Percentiles rank a stretch among this genome's conserved stretches.
Evolutionary conservation across 2,329 filamentous ascomycete species (phyloP).

Genomic region (Aspergillus candidus): DNA sequence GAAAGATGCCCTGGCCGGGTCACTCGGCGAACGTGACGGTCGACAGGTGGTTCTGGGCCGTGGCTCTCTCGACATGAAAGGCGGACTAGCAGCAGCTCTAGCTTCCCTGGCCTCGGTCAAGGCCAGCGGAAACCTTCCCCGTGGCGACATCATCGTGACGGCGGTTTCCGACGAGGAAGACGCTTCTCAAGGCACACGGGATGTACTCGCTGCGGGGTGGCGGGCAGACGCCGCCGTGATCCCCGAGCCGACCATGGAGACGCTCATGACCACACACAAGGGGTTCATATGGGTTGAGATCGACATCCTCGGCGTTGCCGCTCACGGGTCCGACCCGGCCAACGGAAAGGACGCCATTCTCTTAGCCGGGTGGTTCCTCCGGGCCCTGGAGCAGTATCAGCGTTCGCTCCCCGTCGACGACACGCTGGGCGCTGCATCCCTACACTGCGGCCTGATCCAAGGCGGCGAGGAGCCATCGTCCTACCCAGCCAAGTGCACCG

Average conservation of each 20-base stretch:
- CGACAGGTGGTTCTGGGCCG: conserved; percentile 39
- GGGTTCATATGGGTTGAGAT: conserved; percentile 42
- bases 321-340: conserved; percentile 34
- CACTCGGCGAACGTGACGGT: conserved; percentile 28
- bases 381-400: conserved; percentile 41
- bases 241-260: conserved; percentile 43
- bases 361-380: conserved; percentile 44
- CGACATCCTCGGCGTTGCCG: conserved; percentile 30
- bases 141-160: conserved; percentile 49
- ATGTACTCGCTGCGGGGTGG: conserved; percentile 49
- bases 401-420: conserved; percentile 31
- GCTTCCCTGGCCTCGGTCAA: conserved; percentile 38
- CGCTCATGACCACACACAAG: conserved; percentile 45
- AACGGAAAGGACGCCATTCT: conserved; percentile 48
- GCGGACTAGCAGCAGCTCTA: conserved; percentile 45
- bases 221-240: conserved; percentile 49
- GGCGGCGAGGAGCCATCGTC: conserved; percentile 50
- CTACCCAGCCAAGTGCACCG: conserved; percentile 46
- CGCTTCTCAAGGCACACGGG: conserved; percentile 46
- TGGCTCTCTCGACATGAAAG: conserved; percentile 49
- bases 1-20: conserved; percentile 41
- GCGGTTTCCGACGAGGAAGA: conserved; percentile 52
- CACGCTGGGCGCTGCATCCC: conserved; percentile 33
- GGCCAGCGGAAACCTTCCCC: conserved; percentile 22
- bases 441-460: conserved; percentile 46